These are phyloP conservation scores for Auxenochlorella pyrenoidosa DNA, from an alignment of 139 green algal species.

Conservation along the genomic window DNA sequence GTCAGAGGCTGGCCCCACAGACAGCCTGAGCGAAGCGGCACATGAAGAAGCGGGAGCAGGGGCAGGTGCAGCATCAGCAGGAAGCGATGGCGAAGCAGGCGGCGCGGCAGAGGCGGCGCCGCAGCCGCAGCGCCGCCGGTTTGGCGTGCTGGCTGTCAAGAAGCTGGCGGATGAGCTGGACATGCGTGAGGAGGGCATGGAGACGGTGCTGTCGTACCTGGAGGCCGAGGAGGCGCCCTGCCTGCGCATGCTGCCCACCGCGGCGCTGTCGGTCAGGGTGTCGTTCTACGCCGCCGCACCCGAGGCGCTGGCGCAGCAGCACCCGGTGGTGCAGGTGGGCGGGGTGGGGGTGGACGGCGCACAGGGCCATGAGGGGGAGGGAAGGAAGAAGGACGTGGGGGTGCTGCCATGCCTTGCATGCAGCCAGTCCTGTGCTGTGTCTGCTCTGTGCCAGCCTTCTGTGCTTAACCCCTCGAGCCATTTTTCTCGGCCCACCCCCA, in stretches of 20 bases:
- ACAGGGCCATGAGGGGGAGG: too few species aligned
- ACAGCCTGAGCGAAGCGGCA: not conserved
- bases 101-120: not conserved
- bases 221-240: conserved; percentile 36
- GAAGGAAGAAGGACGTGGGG: not conserved
- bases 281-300: conserved; percentile 55
- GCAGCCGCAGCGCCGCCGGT: conserved; percentile 4
- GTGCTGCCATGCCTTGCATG: not conserved
- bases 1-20: not conserved
- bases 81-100: not conserved
- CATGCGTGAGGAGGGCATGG: conserved; percentile 75
- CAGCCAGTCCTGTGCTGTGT: not conserved
- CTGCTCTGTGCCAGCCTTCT: too few species aligned
- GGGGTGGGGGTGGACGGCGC: too few species aligned
- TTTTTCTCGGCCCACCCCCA: not conserved
- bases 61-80: not conserved
- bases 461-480: not conserved
- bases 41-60: not conserved
- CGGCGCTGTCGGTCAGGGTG: conserved; percentile 35
- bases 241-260: conserved; percentile 42
- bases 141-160: conserved; percentile 51
- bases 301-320: conserved; percentile 26
- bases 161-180: conserved; percentile 58
- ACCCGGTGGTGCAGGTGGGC: conserved; percentile 34
- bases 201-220: conserved; percentile 82